phyloP scores from a whole-genome alignment of 108 stramenopile species.

The Skeletonema tropicum region DNA sequence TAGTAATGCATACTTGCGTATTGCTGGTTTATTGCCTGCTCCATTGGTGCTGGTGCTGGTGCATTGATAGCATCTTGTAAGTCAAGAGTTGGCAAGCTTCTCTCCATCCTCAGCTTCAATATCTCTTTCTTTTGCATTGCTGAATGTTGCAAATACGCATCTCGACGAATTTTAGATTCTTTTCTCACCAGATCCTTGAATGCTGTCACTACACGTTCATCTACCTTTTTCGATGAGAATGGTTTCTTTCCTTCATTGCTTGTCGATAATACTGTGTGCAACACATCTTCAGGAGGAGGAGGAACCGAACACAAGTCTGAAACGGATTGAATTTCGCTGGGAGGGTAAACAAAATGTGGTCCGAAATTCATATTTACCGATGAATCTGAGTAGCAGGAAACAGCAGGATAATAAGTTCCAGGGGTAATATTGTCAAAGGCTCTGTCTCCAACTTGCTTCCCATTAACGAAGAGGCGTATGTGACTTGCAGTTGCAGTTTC shows the following conservation, averaged over 20 bases:
- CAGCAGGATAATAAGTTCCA: constrained; percentile 85
- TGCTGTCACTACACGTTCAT: constrained; percentile 44
- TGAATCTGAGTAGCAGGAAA: constrained; percentile 79
- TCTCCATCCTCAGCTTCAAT: constrained; percentile 45
- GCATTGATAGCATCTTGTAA: constrained; percentile 28
- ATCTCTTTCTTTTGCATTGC: constrained; percentile 59
- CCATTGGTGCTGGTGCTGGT: no score
- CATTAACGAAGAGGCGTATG: constrained; percentile 95
- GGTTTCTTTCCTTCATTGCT: constrained; percentile 53
- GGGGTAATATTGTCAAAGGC: constrained; percentile 68
- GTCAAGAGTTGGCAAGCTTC: constrained; percentile 55
- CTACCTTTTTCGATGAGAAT: constrained; percentile 56
- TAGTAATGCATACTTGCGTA: no score
- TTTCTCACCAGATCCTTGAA: constrained; percentile 69
- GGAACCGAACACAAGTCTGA: constrained; percentile 64
- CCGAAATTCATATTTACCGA: constrained; percentile 77
- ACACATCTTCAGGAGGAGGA: constrained; percentile 58
- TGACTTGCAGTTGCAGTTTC: constrained; percentile 36
- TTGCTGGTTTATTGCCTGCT: neutral
- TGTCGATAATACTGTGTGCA: constrained; percentile 45
- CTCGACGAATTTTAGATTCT: constrained; percentile 56
- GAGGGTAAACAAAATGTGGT: constrained; percentile 82
- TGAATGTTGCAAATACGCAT: constrained; percentile 56
- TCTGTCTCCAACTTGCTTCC: constrained; percentile 68
- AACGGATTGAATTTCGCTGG: constrained; percentile 57